These are phyloP conservation scores for Orbilia blumenaviensis DNA, from an alignment of 2,329 filamentous ascomycete species.

Conservation along the genomic window DNA sequence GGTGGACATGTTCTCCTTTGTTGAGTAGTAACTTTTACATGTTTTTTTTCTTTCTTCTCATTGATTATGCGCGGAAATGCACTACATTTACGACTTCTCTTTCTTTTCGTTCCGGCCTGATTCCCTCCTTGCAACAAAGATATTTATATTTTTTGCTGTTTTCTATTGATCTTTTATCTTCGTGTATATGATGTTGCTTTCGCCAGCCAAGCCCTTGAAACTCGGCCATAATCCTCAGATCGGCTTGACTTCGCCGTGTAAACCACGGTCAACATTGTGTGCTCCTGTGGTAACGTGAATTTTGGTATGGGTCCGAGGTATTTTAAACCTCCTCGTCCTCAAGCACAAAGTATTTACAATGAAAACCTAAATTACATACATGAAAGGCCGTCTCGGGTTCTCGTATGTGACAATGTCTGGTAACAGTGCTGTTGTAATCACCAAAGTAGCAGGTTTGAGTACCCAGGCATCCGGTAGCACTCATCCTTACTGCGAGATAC, in stretches of 20 bases:
- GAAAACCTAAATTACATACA: not conserved
- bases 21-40: constrained; percentile 1
- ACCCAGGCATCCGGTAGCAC: no score
- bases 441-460: no score
- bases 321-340: no score
- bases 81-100: not conserved
- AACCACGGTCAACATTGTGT: no score
- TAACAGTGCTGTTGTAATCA: not conserved
- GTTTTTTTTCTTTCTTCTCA: not conserved
- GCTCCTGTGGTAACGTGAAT: no score
- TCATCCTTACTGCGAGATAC: no score
- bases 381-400: no score
- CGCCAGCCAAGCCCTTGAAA: constrained; percentile 16
- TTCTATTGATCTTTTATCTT: constrained; percentile 4
- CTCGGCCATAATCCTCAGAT: no score
- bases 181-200: constrained; percentile 37
- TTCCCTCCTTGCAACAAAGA: constrained; percentile 7
- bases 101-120: not conserved
- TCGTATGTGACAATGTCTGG: not conserved
- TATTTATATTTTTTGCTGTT: not conserved
- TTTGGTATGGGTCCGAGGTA: no score
- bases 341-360: not conserved
- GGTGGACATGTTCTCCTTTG: not conserved
- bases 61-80: not conserved
- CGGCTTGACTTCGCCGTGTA: no score